Evolutionary conservation across 371 early-diverging fungal genomes (phyloP).

Genomic region (Parasitella parasitica): DNA sequence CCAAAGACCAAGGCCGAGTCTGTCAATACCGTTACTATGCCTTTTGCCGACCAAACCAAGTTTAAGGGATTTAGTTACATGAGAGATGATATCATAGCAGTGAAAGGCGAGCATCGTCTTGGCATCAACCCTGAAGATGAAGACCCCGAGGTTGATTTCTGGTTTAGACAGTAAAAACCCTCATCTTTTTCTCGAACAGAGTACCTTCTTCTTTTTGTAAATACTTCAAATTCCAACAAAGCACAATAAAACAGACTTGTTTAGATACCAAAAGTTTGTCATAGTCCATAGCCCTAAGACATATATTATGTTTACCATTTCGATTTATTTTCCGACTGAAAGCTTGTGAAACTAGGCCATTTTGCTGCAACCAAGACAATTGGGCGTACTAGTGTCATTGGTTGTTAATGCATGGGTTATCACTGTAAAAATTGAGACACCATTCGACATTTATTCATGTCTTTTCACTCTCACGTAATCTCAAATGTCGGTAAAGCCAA

Average conservation of each 20-base stretch:
- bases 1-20: not conserved
- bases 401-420: not conserved
- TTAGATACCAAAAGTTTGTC: not conserved
- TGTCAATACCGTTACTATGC: not conserved
- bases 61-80: slow-evolving; percentile 42
- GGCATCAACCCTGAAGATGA: slow-evolving; percentile 15
- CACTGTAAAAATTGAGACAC: not conserved
- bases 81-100: slow-evolving; percentile 11
- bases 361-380: not conserved
- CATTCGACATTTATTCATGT: not conserved
- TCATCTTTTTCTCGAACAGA: too few species aligned
- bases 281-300: too few species aligned
- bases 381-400: not conserved
- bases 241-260: not conserved
- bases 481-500: not conserved
- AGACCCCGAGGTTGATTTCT: slow-evolving; percentile 18
- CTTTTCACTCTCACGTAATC: not conserved
- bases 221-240: too few species aligned
- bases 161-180: slow-evolving; percentile 9
- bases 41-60: slow-evolving; percentile 27
- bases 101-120: not conserved
- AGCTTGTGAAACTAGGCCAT: not conserved
- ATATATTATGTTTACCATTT: too few species aligned
- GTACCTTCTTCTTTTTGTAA: not conserved
- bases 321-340: too few species aligned